phyloP scores from a whole-genome alignment of 805 yeast genomes.

The Starmerella gropengiesseri region DNA sequence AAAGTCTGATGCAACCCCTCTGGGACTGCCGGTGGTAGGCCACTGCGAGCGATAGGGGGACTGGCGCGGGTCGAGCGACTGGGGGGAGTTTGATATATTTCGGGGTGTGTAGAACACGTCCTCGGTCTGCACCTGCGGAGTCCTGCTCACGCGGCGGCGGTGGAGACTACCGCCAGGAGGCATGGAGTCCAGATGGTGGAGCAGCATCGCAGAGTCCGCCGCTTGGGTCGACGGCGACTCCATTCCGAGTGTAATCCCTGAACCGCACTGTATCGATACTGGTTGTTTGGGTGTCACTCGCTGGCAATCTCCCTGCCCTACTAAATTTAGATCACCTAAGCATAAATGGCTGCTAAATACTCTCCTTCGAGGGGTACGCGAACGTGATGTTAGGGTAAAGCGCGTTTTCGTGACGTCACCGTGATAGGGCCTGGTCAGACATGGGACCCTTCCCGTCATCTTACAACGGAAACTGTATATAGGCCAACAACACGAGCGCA shows the following conservation, averaged over 20 bases:
- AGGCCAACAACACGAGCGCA: no score
- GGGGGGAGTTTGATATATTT: slow-evolving; percentile 10
- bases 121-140: slow-evolving; percentile 11
- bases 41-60: slow-evolving; percentile 3
- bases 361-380: slow-evolving; percentile 3
- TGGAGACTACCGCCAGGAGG: slow-evolving; percentile 18
- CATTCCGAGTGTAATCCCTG: slow-evolving; percentile 7
- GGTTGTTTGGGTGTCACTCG: slow-evolving; percentile 5
- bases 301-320: slow-evolving; percentile 4
- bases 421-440: slow-evolving; percentile 7
- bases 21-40: neutral
- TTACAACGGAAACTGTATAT: no score
- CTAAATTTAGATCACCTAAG: slow-evolving; percentile 8
- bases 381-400: neutral
- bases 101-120: slow-evolving; percentile 19
- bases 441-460: no score
- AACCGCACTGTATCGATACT: neutral
- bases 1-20: neutral
- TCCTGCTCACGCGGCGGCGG: slow-evolving; percentile 19
- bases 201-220: slow-evolving; percentile 18
- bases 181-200: slow-evolving; percentile 16
- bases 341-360: neutral
- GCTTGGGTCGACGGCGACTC: slow-evolving; percentile 21
- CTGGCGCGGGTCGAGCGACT: neutral
- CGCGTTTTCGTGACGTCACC: neutral